Evolutionary conservation across 2,329 filamentous ascomycete genomes (phyloP).

Genomic region (Calcarisporium arbuscula): DNA sequence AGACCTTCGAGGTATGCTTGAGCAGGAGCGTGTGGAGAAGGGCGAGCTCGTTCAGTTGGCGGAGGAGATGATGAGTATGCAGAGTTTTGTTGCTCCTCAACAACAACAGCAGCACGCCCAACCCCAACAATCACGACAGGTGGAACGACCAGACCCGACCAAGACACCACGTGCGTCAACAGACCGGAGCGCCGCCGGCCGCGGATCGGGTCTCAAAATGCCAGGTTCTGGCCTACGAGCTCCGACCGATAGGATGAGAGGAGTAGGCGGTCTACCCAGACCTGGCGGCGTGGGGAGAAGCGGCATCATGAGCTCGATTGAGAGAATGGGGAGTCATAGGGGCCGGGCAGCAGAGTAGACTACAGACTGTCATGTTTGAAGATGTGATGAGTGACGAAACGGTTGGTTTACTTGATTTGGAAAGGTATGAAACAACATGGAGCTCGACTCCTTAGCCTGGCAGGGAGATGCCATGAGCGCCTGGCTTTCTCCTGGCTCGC

Average conservation of each 20-base stretch:
- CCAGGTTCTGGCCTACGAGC: conserved; percentile 44
- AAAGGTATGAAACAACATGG: too few species aligned
- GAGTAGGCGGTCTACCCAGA: conserved; percentile 37
- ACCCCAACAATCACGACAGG: conserved; percentile 16
- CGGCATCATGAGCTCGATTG: conserved; percentile 78
- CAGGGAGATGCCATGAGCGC: too few species aligned
- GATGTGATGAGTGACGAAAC: not conserved
- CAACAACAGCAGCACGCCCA: conserved; percentile 11
- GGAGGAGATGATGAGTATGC: conserved; percentile 75
- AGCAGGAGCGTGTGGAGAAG: conserved; percentile 74
- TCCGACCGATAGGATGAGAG: conserved; percentile 39
- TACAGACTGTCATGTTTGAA: not conserved
- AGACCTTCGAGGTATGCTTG: conserved; percentile 57
- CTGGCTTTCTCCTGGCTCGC: too few species aligned
- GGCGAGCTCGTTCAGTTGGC: conserved; percentile 74
- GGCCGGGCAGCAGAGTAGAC: conserved; percentile 30
- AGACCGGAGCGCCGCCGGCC: conserved; percentile 41
- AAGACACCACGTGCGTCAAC: conserved; percentile 40
- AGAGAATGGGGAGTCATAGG: conserved; percentile 71
- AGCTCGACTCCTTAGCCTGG: too few species aligned
- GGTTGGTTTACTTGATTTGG: too few species aligned
- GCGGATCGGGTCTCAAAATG: conserved; percentile 53
- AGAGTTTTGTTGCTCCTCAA: conserved; percentile 34
- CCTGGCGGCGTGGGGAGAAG: conserved; percentile 49
- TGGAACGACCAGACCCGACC: conserved; percentile 15